phyloP scores from a whole-genome alignment of 1,284 basidiomycete genomes.

The Papiliotrema laurentii region DNA sequence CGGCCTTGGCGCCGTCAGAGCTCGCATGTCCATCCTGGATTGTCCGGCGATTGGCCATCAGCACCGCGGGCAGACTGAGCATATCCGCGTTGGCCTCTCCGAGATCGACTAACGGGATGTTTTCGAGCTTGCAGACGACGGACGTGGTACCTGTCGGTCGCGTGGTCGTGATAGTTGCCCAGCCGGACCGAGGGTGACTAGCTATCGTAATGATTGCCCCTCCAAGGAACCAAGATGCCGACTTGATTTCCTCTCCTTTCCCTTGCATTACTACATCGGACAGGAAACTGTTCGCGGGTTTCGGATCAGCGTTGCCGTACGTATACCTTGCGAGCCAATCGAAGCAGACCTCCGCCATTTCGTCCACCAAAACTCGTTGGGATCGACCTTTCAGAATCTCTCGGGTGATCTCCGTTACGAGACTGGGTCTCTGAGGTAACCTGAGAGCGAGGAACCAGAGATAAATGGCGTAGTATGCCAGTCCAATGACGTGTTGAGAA shows the following conservation, averaged over 20 bases:
- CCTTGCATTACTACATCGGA: slow-evolving; percentile 56
- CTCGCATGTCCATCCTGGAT: slow-evolving; percentile 52
- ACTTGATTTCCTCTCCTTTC: slow-evolving; percentile 38
- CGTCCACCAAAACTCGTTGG: slow-evolving; percentile 68
- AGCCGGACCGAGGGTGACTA: slow-evolving; percentile 68
- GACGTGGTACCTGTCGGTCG: slow-evolving; percentile 82
- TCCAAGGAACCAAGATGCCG: slow-evolving; percentile 79
- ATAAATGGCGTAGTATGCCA: slow-evolving; percentile 91
- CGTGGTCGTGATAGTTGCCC: slow-evolving; percentile 83
- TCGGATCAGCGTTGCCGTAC: slow-evolving; percentile 88
- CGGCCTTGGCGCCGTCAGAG: background rate
- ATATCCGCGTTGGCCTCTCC: slow-evolving; percentile 75
- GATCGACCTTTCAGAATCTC: slow-evolving; percentile 86
- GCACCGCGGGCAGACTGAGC: slow-evolving; percentile 62
- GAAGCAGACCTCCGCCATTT: slow-evolving; percentile 92
- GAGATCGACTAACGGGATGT: slow-evolving; percentile 73
- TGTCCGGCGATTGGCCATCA: slow-evolving; percentile 74
- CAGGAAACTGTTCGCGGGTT: slow-evolving; percentile 75
- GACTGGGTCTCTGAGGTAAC: slow-evolving; percentile 73
- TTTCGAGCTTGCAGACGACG: slow-evolving; percentile 86
- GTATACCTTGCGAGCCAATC: slow-evolving; percentile 96
- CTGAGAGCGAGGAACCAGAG: slow-evolving; percentile 91
- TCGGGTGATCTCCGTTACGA: slow-evolving; percentile 81
- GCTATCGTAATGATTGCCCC: slow-evolving; percentile 82
- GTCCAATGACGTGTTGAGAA: slow-evolving; percentile 88